These are phyloP conservation scores for Schizochytrium sp. DNA, from an alignment of 108 stramenopile genomes.

Conservation along the genomic window DNA sequence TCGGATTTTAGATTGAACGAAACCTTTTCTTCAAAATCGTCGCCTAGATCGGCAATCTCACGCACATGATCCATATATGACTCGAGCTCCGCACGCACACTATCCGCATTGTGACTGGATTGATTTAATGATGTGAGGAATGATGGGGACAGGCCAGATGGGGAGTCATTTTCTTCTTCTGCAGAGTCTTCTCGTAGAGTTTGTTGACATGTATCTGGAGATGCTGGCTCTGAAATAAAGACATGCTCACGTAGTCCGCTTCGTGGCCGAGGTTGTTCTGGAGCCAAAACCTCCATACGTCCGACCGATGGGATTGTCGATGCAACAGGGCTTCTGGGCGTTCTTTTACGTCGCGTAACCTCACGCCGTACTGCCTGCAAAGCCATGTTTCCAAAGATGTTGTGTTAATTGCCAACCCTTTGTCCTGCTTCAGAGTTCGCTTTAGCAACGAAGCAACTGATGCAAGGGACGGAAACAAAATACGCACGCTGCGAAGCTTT, in stretches of 20 bases:
- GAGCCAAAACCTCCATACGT: neutral
- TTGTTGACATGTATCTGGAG: neutral
- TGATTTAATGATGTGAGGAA: neutral
- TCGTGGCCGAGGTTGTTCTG: neutral
- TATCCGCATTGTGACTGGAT: neutral
- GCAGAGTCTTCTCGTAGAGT: neutral
- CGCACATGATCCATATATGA: slow-evolving; percentile 40
- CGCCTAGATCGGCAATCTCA: neutral
- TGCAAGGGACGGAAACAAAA: neutral
- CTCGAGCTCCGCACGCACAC: neutral
- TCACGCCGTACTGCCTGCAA: neutral
- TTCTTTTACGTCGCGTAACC: neutral
- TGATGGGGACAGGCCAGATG: neutral
- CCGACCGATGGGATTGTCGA: neutral
- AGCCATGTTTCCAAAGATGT: neutral
- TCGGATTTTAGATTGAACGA: neutral
- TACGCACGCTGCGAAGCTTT: too few species aligned
- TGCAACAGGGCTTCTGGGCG: neutral
- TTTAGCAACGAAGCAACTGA: neutral
- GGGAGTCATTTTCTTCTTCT: neutral
- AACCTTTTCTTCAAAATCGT: slow-evolving; percentile 19
- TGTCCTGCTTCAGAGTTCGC: neutral
- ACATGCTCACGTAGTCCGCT: neutral
- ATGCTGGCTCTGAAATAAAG: neutral
- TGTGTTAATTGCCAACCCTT: neutral